Base-by-base conservation (phyloP, 2,329 filamentous ascomycete genomes). In the Aspergillus sp. region DNA sequence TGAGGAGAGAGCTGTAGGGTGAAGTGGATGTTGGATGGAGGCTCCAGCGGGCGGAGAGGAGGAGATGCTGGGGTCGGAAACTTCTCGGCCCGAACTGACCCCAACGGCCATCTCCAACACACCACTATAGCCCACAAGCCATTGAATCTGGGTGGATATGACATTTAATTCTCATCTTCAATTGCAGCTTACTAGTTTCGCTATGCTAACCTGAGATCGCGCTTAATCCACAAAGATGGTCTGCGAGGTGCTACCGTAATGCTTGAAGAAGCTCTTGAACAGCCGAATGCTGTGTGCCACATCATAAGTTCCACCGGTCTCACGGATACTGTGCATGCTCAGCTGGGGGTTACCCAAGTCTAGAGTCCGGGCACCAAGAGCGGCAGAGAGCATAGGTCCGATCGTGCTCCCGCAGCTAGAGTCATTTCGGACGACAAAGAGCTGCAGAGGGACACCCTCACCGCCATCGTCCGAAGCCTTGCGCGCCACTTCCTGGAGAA, bases 351-450 rank as follows among this genome's bases (percentile, higher is more conserved):
- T 98, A 9, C 94, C 94, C 60, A 98, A 80, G 79, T 99, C 95
- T 49, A 99, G 83, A 1, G 95, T 98, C 64, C 95, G 85, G 58
- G 92, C 88, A 60, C 95, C 95, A 70, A 98, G 82, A 62, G 89
- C 89, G 25, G 94, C 93, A 57, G 91, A 91, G 50, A 98, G 83
- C 89, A 97, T 97, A n/a, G 95, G 95, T 0, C 95, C 95, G 72
- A 99, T 99, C 41, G 95, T 99, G 81, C 91, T 94, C 59, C 95
- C 95, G 77, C 95, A 99, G 56, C 91, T 88, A 4, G 91, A 95
- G 76, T 99, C 95, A 78, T 99, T 99, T 73, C 93, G 87, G 51
- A 98, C 94, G 46, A 99, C 95, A 72, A 98, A 98, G 45, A 98
- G 82, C 81, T 99, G 95, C 57, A 99, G 84, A 15, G 95, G 95